Base-by-base conservation (phyloP, 1,139 yeast species). In the Lodderomyces parapsilosis region DNA sequence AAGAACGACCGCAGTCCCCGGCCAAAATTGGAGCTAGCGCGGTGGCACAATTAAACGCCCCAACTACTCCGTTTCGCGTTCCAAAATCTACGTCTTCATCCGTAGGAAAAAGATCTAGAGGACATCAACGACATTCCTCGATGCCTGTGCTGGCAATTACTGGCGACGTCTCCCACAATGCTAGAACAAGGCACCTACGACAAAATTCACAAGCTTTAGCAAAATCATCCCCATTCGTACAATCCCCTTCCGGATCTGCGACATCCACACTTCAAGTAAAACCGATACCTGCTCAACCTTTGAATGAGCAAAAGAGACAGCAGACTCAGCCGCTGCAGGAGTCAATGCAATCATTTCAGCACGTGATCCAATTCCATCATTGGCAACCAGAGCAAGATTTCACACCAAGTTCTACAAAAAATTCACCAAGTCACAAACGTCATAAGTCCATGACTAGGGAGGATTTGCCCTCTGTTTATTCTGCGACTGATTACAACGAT, bases 21-120 rank as follows among this genome's bases (percentile, higher is more conserved):
- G 86, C 89, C 0, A 81, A 81, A 53, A 71, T 83, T 9, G 90
- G 90, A 1, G 89, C 89, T 1, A 79, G 76, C 19, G 88, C 89
- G 0, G 86, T 83, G 1, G 84, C 88, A 1, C 75, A 75, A 38
- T 60, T 81, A 14, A 56, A 68, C 1, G 58, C 66, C 4, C 74
- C 74, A 14, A 62, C 65, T 6, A 53, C 65, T 0, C 62, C 65
- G 3, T 68, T 62, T 49, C 41, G 52, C 1, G 52, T 49, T 1
- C 31, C 53, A 25, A 49, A 59, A 9, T 34, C 55, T 13, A 30
- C 53, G 43, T 42, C 48, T 32, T 42, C 56, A 14, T 45, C 55
- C 22, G 43, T 56, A 2, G 47, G 58, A 19, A 28, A 42, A 25
- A 36, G 41, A 31, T 25, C 36, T 6, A 31, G 46, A 11, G 42